Percentiles rank a stretch among this genome's conserved stretches.
Conservation (phyloP, 2,329 filamentous ascomycete species). For the Fusarium marasasianum region DNA sequence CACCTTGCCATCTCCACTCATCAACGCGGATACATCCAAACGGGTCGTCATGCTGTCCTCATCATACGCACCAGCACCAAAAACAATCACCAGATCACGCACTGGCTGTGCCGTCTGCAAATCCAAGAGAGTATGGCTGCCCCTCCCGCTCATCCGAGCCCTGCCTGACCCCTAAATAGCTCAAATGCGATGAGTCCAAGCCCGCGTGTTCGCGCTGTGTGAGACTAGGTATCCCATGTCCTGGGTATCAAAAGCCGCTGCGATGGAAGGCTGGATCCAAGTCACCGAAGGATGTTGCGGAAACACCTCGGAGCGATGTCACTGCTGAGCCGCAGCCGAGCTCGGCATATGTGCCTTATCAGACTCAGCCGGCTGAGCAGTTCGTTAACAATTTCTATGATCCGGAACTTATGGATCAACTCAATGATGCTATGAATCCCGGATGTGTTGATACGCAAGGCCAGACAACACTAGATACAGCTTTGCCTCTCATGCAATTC, state of each 20-base stretch:
- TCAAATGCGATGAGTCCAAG: slow-evolving; percentile 37
- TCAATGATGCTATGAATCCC: slow-evolving; percentile 14
- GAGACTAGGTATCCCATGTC: slow-evolving; percentile 36
- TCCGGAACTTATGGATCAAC: slow-evolving; percentile 19
- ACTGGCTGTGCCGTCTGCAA: slow-evolving; percentile 38
- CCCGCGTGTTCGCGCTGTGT: slow-evolving; percentile 33
- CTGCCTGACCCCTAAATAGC: slow-evolving; percentile 19
- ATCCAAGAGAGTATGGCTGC: slow-evolving; percentile 30
- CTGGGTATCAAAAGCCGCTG: slow-evolving; percentile 34
- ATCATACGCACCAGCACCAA: slow-evolving; percentile 22
- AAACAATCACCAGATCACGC: slow-evolving; percentile 36
- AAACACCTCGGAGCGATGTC: slow-evolving; percentile 5
- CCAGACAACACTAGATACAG: slow-evolving; percentile 4
- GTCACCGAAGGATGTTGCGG: not conserved
- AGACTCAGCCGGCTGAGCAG: slow-evolving; percentile 6
- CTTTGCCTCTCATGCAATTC: slow-evolving; percentile 26
- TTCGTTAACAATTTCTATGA: slow-evolving; percentile 13
- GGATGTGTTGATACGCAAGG: slow-evolving; percentile 1
- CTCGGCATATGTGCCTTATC: slow-evolving; percentile 12
- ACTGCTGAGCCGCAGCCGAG: not conserved
- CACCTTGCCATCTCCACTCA: slow-evolving; percentile 29
- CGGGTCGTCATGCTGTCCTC: slow-evolving; percentile 19
- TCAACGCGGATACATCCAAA: slow-evolving; percentile 22
- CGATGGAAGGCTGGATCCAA: slow-evolving; percentile 27
- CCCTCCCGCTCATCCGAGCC: not conserved